Conservation (phyloP, 2,329 filamentous ascomycete genomes). For the Xylariomycetidae sp. region DNA sequence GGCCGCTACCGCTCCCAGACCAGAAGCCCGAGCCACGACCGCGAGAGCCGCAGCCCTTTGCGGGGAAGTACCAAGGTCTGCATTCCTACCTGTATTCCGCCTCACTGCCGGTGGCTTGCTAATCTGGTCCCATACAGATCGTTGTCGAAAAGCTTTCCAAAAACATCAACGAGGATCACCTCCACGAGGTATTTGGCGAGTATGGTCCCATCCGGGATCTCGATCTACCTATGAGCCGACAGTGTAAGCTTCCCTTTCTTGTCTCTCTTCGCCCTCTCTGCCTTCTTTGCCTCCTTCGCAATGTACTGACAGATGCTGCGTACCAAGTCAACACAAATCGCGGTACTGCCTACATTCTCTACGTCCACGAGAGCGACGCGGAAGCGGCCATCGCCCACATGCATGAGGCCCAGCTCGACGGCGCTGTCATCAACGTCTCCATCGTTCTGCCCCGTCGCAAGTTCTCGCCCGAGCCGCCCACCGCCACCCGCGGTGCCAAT, state of each 20-base stretch:
- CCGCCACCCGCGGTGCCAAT: conserved; percentile 56
- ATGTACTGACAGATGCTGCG: neutral
- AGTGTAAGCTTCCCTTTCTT: conserved; percentile 47
- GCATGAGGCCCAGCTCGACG: conserved; percentile 95
- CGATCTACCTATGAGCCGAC: conserved; percentile 82
- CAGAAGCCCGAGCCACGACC: conserved; percentile 18
- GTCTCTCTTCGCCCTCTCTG: neutral
- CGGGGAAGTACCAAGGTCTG: conserved; percentile 26
- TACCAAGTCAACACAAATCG: conserved; percentile 74
- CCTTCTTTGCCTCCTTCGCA: neutral
- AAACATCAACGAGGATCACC: conserved; percentile 83
- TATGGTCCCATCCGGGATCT: conserved; percentile 84
- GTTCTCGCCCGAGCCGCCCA: conserved; percentile 73
- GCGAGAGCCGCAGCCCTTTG: conserved; percentile 24
- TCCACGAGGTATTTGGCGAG: conserved; percentile 84
- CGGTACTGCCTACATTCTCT: conserved; percentile 90
- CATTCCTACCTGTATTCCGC: neutral
- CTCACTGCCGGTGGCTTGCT: neutral
- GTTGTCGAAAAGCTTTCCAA: conserved; percentile 94
- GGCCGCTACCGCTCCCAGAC: conserved; percentile 25
- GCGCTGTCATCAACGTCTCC: conserved; percentile 74
- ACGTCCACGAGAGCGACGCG: conserved; percentile 67
- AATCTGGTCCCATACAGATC: conserved; percentile 51
- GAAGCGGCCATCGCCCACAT: conserved; percentile 90
- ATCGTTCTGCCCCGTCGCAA: conserved; percentile 81